Evolutionary conservation across 345 rosid species (phyloP), one percentile per base, ranked within the genome.

Genomic region (Sisymbrium altissimum): DNA sequence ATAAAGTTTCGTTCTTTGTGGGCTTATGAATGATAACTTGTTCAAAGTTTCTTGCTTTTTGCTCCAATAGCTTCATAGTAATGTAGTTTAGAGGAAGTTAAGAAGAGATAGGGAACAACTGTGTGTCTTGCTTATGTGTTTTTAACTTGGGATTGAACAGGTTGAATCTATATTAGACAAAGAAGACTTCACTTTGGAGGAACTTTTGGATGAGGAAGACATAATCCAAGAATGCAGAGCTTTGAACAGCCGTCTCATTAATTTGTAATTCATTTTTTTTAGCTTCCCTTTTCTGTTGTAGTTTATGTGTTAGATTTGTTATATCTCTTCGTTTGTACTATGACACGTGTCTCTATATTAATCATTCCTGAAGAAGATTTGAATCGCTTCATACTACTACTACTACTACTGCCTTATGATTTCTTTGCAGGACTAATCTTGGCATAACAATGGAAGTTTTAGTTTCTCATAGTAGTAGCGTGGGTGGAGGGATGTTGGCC

Each of bases 151-250:
- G 39, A 45, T 61, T 73, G 29, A 73, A 73, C 72, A 96, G 99
- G 97, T 96, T 76, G 99, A 96, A 70, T 79, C 98, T 0, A 67
- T 96, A 23, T 79, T 96, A 23, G 97, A 96, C 88, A 92, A 89
- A 82, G 99, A 90, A 82, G 87, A 84, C 69, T 96, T 87, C 81
- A 86, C 97, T 18, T 82, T 96, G 87, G 99, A 90, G 70, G 97
- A 92, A 83, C 97, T 96, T 72, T 75, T 96, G 78, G 99, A 96
- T 68, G 99, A 96, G 82, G 99, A 96, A 87, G 99, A 96, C 71
- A 86, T 92, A 73, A 90, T 96, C 78, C 99, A 96, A 83, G 99
- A 96, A 70, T 96, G 99, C 97, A 96, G 94, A 82, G 98, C 93
- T 57, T 83, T 96, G 73, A 96, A 96, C 84, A 89, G 91, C 65